Conservation (phyloP, 2,329 filamentous ascomycete genomes). For the Claviceps humidiphila region DNA sequence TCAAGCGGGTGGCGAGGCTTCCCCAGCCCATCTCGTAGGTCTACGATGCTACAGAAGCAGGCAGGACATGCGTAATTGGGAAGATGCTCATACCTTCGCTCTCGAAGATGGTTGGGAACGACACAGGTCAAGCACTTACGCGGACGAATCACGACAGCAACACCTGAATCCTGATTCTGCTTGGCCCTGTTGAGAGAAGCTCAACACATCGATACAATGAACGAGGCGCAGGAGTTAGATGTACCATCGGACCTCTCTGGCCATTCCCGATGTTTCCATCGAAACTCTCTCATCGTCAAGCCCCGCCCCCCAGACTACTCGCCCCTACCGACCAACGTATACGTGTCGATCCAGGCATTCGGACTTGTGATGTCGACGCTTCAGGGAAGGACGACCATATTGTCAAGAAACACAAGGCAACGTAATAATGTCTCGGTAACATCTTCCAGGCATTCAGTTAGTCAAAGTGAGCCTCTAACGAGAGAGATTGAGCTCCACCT, state of each 20-base stretch:
- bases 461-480: too few relatives aligned
- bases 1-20: constrained; percentile 28
- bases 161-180: constrained; percentile 19
- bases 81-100: constrained; percentile 11
- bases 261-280: constrained; percentile 19
- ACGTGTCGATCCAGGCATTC: too few relatives aligned
- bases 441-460: constrained; percentile 14
- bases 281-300: constrained; percentile 18
- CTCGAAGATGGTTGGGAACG: constrained; percentile 21
- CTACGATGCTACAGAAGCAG: constrained; percentile 26
- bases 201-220: constrained; percentile 11
- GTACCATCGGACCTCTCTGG: constrained; percentile 18
- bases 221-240: constrained; percentile 21
- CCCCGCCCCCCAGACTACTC: constrained; percentile 19
- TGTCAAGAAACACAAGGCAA: constrained; percentile 17
- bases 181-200: constrained; percentile 17
- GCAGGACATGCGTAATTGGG: constrained; percentile 21
- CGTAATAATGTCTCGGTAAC: constrained; percentile 16
- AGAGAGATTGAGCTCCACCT: too few relatives aligned
- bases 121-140: constrained; percentile 11
- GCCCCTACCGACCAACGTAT: not conserved
- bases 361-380: constrained; percentile 3
- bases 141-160: constrained; percentile 20
- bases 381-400: too few relatives aligned
- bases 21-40: constrained; percentile 25